Evolutionary conservation across 2,329 filamentous ascomycete genomes (phyloP).

Genomic region (Cytospora piceicola): DNA sequence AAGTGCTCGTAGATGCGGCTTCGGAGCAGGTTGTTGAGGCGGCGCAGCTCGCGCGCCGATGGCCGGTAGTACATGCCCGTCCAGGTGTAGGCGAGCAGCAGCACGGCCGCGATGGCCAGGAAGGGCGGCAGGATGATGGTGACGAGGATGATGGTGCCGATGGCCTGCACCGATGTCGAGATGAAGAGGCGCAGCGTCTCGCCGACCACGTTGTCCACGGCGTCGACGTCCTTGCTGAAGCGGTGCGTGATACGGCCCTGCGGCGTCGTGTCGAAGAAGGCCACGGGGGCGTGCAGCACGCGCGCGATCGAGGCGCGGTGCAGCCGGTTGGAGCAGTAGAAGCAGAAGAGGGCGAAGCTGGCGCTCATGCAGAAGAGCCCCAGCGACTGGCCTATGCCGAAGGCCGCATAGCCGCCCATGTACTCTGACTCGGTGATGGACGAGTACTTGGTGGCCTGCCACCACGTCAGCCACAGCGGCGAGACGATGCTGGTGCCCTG

Average conservation of each 20-base stretch:
- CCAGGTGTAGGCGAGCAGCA: slow-evolving; percentile 64
- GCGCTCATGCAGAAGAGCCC: slow-evolving; percentile 66
- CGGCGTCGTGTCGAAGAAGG: slow-evolving; percentile 70
- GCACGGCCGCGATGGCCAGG: slow-evolving; percentile 66
- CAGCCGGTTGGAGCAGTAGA: slow-evolving; percentile 67
- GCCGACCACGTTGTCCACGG: slow-evolving; percentile 69
- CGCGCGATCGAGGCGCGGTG: slow-evolving; percentile 40
- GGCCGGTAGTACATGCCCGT: slow-evolving; percentile 67
- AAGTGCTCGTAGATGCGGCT: slow-evolving; percentile 69
- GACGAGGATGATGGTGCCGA: slow-evolving; percentile 65
- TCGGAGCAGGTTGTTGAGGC: slow-evolving; percentile 67
- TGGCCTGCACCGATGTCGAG: slow-evolving; percentile 64
- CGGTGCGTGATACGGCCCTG: slow-evolving; percentile 71
- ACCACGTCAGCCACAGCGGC: slow-evolving; percentile 70
- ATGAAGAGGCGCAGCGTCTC: slow-evolving; percentile 70
- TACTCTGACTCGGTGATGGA: slow-evolving; percentile 41
- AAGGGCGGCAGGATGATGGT: slow-evolving; percentile 67
- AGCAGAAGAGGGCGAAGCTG: slow-evolving; percentile 64
- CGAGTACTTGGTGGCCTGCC: slow-evolving; percentile 61
- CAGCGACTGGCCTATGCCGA: slow-evolving; percentile 58
- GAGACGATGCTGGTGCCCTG: slow-evolving; percentile 67
- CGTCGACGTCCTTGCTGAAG: slow-evolving; percentile 71
- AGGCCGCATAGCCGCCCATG: slow-evolving; percentile 64
- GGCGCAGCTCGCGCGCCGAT: slow-evolving; percentile 69
- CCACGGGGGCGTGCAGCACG: slow-evolving; percentile 18